phyloP scores from a whole-genome alignment of 2,329 filamentous ascomycete genomes.

The Ophiostoma ips region DNA sequence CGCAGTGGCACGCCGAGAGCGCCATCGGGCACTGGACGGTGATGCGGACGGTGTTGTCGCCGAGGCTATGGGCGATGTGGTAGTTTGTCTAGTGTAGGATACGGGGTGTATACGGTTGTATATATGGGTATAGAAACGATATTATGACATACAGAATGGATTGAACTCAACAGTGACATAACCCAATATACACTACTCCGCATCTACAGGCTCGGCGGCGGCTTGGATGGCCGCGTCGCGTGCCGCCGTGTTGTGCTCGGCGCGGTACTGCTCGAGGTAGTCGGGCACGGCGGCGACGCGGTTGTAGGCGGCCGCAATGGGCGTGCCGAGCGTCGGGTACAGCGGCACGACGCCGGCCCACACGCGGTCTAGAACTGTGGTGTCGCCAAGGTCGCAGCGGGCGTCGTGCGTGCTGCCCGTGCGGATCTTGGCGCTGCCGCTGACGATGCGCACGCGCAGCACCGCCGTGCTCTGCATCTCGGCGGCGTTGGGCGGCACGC shows the following conservation, averaged over 20 bases:
- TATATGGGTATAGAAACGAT: not conserved
- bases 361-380: constrained; percentile 25
- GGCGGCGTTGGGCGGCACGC: constrained; percentile 54
- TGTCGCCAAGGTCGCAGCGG: constrained; percentile 31
- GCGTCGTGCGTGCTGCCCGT: constrained; percentile 48
- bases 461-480: constrained; percentile 67
- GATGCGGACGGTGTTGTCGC: constrained; percentile 74
- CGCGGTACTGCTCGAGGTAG: constrained; percentile 38
- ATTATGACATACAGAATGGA: not conserved
- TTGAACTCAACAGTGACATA: not conserved
- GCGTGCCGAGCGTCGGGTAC: constrained; percentile 48
- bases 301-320: constrained; percentile 47
- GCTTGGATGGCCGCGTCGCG: constrained; percentile 16
- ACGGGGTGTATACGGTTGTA: not conserved
- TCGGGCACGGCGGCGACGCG: constrained; percentile 42
- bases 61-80: constrained; percentile 76
- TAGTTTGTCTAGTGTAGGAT: constrained; percentile 22
- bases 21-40: constrained; percentile 81
- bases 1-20: constrained; percentile 58
- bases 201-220: constrained; percentile 8
- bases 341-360: constrained; percentile 51
- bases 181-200: not conserved
- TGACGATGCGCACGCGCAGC: constrained; percentile 51
- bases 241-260: constrained; percentile 22
- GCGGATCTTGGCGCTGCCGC: constrained; percentile 64